These are phyloP conservation scores for Phytophthora niederhauseri DNA, from an alignment of 352 stramenopile species.

Conservation along the genomic window DNA sequence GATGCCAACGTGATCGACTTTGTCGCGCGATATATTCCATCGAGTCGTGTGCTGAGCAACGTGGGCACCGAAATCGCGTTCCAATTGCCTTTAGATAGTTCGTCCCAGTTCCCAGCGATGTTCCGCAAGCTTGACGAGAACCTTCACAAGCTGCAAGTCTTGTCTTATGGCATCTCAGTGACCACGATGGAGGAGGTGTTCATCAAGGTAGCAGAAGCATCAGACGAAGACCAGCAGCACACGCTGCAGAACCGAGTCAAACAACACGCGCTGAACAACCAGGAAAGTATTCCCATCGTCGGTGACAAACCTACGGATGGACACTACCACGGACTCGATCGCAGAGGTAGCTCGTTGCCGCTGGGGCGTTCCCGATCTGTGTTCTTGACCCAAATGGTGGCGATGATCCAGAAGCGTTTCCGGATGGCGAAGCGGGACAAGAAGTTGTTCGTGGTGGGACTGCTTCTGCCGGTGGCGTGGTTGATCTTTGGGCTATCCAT, in stretches of 20 bases:
- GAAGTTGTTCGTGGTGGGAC: slow-evolving; percentile 28
- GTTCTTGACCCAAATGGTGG: slow-evolving; percentile 29
- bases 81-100: slow-evolving; percentile 53
- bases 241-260: slow-evolving; percentile 47
- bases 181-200: slow-evolving; percentile 85
- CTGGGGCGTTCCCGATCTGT: slow-evolving; percentile 20
- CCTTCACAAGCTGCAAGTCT: slow-evolving; percentile 38
- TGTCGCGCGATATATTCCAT: slow-evolving; percentile 39
- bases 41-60: slow-evolving; percentile 54
- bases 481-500: slow-evolving; percentile 36
- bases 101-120: slow-evolving; percentile 50
- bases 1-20: slow-evolving; percentile 44
- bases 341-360: slow-evolving; percentile 23
- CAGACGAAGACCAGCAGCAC: slow-evolving; percentile 57
- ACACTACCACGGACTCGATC: slow-evolving; percentile 24
- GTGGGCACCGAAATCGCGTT: slow-evolving; percentile 66
- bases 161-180: slow-evolving; percentile 78
- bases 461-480: slow-evolving; percentile 28
- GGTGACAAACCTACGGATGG: slow-evolving; percentile 27
- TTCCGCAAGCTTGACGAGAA: slow-evolving; percentile 57
- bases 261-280: slow-evolving; percentile 17
- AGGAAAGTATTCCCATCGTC: slow-evolving; percentile 31
- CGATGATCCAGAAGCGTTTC: slow-evolving; percentile 32
- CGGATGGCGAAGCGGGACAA: slow-evolving; percentile 31
- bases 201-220: slow-evolving; percentile 64